Evolutionary conservation across 2,329 filamentous ascomycete species (phyloP).

Genomic region (Aureobasidium vineae): DNA sequence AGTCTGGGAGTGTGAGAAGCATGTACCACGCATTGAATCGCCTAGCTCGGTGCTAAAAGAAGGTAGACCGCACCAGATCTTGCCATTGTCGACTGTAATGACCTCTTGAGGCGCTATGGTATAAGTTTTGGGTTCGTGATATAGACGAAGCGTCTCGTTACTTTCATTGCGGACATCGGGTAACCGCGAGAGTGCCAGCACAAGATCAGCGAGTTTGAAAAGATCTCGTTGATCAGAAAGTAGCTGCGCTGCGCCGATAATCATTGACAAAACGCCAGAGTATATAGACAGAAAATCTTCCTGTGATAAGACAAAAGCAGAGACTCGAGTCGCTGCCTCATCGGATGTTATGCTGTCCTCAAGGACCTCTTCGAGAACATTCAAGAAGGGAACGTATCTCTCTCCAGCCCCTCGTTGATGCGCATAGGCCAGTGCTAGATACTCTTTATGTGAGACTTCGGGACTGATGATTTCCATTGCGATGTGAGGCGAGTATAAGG

Average conservation of each 20-base stretch:
- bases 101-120: background rate
- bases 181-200: background rate
- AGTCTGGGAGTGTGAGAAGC: too few species aligned
- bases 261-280: background rate
- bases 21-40: conserved; percentile 10
- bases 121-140: background rate
- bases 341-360: background rate
- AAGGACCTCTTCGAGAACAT: background rate
- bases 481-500: too few species aligned
- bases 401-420: background rate
- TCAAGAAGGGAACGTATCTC: background rate
- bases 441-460: background rate
- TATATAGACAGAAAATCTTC: background rate
- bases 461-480: background rate
- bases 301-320: background rate
- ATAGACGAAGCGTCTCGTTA: background rate
- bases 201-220: background rate
- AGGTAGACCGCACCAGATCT: background rate
- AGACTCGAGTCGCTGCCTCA: background rate
- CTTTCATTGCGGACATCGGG: background rate
- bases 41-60: background rate
- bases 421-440: background rate
- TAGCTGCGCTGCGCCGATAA: background rate
- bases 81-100: background rate
- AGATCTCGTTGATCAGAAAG: background rate